Base-by-base conservation (phyloP, 2,329 filamentous ascomycete genomes). In the Ilyonectria destructans region DNA sequence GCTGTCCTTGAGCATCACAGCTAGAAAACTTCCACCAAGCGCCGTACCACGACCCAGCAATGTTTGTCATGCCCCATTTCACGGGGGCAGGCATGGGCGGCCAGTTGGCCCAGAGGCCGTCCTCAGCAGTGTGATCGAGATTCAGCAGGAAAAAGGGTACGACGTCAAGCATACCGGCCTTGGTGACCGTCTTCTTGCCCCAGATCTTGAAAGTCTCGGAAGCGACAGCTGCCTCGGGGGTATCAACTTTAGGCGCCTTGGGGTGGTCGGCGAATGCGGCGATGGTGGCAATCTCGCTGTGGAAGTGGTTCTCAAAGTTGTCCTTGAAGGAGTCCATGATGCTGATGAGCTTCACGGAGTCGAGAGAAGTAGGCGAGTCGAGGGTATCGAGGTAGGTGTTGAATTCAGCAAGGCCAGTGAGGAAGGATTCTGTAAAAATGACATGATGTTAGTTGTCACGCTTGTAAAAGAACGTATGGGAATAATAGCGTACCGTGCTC, bases 61-160 rank as follows among this genome's bases (percentile, higher is more conserved):
- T 78, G 72, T 90, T 91, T 40, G 87, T 83, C 68, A 92, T 73
- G 0, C 85, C 86, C 89, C 89, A 92, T 62, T 85, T 84, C 67
- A 91, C 84, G 3, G 87, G 85, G 6, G 82, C 83, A 1, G 90
- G 89, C 82, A 92, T 91, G 0, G 90, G 89, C 51, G 90, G 90
- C 89, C 90, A 92, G 72, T 85, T 85, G 13, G 82, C 83, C 89
- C 90, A 91, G 74, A 84, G 77, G 26, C 88, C 89, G 6, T 86
- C 86, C 78, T 92, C 90, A 15, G 82, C 84, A 3, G 85, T 89
- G 48, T 82, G 79, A 77, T 92, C 90, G 23, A 91, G 79, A 75
- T 92, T 92, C 70, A 91, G 78, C 63, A 92, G 76, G 81, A 92
- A 91, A 73, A 92, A 91, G 1, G 89, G 89, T 17, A 92, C 85